Base-by-base conservation (phyloP, 495 filamentous ascomycete genomes). In the Penicillium coprophilum region DNA sequence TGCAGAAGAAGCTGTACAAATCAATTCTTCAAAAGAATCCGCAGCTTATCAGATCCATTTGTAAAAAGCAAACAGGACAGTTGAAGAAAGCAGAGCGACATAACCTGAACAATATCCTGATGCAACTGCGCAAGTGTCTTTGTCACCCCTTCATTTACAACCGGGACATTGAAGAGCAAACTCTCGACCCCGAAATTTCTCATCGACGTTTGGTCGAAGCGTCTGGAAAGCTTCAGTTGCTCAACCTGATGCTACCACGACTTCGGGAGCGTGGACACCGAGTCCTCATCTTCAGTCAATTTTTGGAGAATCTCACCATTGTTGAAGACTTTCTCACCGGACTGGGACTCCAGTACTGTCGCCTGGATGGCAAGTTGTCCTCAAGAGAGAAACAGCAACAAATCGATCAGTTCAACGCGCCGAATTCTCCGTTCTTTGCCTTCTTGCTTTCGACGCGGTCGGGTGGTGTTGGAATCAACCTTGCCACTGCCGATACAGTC, bases 101-200 rank as follows among this genome's bases (percentile, higher is more conserved):
- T 20, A 92, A 84, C 53, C 67, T 99, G 48, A 94, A 84, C 73
- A 99, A 97, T 61, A 96, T 97, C 32, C 76, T 99, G 24, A 90
- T 96, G 83, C 93, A 97, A 68, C 82, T 99, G 12, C 87, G 94
- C 2, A 97, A 97, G 67, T 95, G 91, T 59, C 80, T 99, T 7
- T 93, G 92, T 58, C 94, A 99, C 71, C 95, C 94, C 2, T 99
- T 96, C 64, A 83, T 97, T 27, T 99, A 96, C 75, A 97, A 83
- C 70, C 70, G 76, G 43, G 85, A 85, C 2, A 95, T 99, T 50
- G 94, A 99, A 68, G 95, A 99, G 64, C 82, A 82, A 23, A 83
- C 70, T 1, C 61, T 75, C 2, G 74, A 80, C 38, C 58, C 74
- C 0, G 74, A 70, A 20, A 67, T 82, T 5, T 81, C 85, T 24